These are phyloP conservation scores for Cornus suecica DNA, from an alignment of 148 eudicot species.

Conservation along the genomic window DNA sequence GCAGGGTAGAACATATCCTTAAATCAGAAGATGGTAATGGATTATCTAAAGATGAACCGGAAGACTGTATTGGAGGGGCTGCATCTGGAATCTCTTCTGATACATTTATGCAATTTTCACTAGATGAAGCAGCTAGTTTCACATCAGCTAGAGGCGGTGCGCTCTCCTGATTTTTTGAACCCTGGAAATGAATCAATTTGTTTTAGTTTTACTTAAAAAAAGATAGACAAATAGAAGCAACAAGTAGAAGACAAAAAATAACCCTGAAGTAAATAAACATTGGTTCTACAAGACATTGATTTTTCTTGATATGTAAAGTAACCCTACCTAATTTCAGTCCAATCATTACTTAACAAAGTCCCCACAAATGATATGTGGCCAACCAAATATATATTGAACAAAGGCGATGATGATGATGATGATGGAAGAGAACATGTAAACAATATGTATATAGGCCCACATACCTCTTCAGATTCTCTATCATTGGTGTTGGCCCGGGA, in stretches of 20 bases:
- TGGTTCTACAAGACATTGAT: neutral
- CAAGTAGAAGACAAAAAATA: neutral
- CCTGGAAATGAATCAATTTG: slow-evolving; percentile 35
- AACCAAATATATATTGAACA: no score
- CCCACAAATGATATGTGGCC: no score
- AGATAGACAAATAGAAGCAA: slow-evolving; percentile 7
- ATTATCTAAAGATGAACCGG: slow-evolving; percentile 31
- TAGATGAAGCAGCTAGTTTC: slow-evolving; percentile 30
- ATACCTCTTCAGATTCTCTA: slow-evolving; percentile 45
- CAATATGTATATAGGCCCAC: slow-evolving; percentile 14
- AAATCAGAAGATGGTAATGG: slow-evolving; percentile 25
- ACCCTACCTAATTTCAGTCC: neutral
- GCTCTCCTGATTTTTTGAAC: slow-evolving; percentile 26
- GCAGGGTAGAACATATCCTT: slow-evolving; percentile 56
- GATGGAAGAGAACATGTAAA: neutral
- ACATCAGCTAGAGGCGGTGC: slow-evolving; percentile 24
- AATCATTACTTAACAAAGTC: slow-evolving; percentile 2
- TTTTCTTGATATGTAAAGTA: neutral
- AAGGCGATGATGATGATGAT: no score
- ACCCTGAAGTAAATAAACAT: neutral
- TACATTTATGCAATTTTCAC: slow-evolving; percentile 17
- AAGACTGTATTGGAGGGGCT: slow-evolving; percentile 25
- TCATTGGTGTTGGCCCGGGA: slow-evolving; percentile 22
- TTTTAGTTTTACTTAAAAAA: neutral
- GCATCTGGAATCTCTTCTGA: slow-evolving; percentile 34